Evolutionary conservation across 2,329 filamentous ascomycete species (phyloP).

Genomic region (Penicillium rolfsii): DNA sequence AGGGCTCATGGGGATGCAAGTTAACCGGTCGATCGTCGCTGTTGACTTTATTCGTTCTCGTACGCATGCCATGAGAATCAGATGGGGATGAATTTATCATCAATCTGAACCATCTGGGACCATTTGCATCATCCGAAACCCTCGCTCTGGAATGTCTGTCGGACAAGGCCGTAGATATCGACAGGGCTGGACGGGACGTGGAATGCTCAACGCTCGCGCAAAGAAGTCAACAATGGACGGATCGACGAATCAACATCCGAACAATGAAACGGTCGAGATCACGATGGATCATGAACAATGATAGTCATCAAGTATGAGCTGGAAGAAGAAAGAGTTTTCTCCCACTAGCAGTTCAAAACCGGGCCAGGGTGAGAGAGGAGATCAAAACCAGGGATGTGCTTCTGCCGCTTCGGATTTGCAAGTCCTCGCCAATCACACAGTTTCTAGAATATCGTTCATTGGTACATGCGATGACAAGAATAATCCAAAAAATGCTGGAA

Average conservation of each 20-base stretch:
- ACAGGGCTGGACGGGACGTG: neutral
- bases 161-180: slow-evolving; percentile 1
- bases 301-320: neutral
- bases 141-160: neutral
- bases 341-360: neutral
- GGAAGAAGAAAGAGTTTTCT: slow-evolving; percentile 1
- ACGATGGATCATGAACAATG: slow-evolving; percentile 1
- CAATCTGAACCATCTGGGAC: neutral
- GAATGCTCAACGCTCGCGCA: slow-evolving; percentile 6
- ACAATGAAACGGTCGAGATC: neutral
- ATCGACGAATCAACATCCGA: neutral
- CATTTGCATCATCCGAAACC: neutral
- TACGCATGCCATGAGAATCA: neutral
- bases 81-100: neutral
- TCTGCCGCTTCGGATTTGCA: slow-evolving; percentile 10
- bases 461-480: neutral
- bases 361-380: neutral
- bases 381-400: slow-evolving; percentile 14
- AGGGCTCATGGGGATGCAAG: slow-evolving; percentile 10
- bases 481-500: neutral
- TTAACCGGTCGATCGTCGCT: slow-evolving; percentile 1
- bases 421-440: slow-evolving; percentile 4
- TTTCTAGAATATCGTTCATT: slow-evolving; percentile 14
- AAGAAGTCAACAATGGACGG: neutral
- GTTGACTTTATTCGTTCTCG: slow-evolving; percentile 17